phyloP scores from a whole-genome alignment of 768 basidiomycete genomes.

The Obba rivulosa region DNA sequence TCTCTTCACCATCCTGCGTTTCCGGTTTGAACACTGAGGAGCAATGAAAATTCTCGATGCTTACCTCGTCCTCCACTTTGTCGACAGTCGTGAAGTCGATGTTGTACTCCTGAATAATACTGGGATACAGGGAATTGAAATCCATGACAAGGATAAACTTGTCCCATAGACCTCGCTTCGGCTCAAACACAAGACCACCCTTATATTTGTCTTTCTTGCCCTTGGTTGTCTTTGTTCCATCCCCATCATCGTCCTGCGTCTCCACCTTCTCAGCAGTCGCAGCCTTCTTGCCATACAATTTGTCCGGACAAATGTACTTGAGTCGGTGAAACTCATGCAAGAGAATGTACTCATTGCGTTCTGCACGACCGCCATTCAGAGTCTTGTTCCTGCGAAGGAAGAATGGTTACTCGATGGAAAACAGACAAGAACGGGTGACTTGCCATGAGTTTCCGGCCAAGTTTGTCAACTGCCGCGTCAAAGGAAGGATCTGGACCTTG shows the following conservation, averaged over 20 bases:
- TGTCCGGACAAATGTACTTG: constrained; percentile 97
- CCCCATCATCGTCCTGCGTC: constrained; percentile 40
- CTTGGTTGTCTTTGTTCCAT: constrained; percentile 47
- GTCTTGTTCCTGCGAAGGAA: constrained; percentile 79
- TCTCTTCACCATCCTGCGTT: constrained; percentile 61
- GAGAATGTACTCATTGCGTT: constrained; percentile 98
- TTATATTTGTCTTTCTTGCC: constrained; percentile 92
- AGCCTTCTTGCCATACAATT: constrained; percentile 76
- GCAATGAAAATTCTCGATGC: background rate
- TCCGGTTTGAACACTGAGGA: background rate
- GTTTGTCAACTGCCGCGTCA: constrained; percentile 92
- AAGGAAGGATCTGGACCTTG: constrained; percentile 89
- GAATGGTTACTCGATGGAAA: too few relatives aligned
- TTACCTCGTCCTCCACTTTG: constrained; percentile 47
- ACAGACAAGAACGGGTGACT: too few relatives aligned
- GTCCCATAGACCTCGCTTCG: constrained; percentile 94
- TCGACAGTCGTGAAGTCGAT: constrained; percentile 98
- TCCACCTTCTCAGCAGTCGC: constrained; percentile 46
- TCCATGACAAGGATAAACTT: constrained; percentile 98
- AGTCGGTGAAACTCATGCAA: constrained; percentile 95
- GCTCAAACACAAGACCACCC: constrained; percentile 96
- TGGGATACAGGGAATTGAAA: constrained; percentile 98
- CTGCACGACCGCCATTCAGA: constrained; percentile 93
- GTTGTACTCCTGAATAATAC: constrained; percentile 99
- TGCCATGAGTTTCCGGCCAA: constrained; percentile 97